phyloP scores from a whole-genome alignment of 1,284 basidiomycete species.

The Puccinia novopanici region DNA sequence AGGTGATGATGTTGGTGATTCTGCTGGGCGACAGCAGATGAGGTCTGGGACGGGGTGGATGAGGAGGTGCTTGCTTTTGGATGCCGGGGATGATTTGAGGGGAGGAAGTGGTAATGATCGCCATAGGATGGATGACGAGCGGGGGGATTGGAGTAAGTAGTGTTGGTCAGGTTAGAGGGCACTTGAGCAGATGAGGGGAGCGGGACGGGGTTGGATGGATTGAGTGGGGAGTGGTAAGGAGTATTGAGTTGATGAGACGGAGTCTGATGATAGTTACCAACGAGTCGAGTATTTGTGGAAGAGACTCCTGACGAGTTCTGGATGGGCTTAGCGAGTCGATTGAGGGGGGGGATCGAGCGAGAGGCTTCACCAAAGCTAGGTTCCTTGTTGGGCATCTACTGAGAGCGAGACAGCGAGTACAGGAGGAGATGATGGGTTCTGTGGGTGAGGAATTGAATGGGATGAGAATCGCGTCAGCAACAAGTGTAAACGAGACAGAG shows the following conservation, averaged over 20 bases:
- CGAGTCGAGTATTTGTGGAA: not conserved
- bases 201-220: not conserved
- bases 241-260: slow-evolving; percentile 18
- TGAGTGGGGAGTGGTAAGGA: not conserved
- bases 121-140: slow-evolving; percentile 11
- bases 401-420: not conserved
- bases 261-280: slow-evolving; percentile 33
- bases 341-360: slow-evolving; percentile 22
- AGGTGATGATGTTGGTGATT: not conserved
- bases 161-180: slow-evolving; percentile 13
- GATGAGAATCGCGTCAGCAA: too few species aligned
- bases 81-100: not conserved
- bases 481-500: too few species aligned
- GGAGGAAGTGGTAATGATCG: slow-evolving; percentile 14
- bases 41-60: slow-evolving; percentile 14
- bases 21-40: not conserved
- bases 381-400: slow-evolving; percentile 30
- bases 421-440: too few species aligned
- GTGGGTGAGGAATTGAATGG: too few species aligned
- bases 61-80: slow-evolving; percentile 16
- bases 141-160: not conserved
- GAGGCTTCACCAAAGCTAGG: slow-evolving; percentile 7
- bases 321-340: not conserved
- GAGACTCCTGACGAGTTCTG: not conserved
- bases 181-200: slow-evolving; percentile 7